Evolutionary conservation across 2,329 filamentous ascomycete species (phyloP).

Genomic region (Microdochium trichocladiopsis): DNA sequence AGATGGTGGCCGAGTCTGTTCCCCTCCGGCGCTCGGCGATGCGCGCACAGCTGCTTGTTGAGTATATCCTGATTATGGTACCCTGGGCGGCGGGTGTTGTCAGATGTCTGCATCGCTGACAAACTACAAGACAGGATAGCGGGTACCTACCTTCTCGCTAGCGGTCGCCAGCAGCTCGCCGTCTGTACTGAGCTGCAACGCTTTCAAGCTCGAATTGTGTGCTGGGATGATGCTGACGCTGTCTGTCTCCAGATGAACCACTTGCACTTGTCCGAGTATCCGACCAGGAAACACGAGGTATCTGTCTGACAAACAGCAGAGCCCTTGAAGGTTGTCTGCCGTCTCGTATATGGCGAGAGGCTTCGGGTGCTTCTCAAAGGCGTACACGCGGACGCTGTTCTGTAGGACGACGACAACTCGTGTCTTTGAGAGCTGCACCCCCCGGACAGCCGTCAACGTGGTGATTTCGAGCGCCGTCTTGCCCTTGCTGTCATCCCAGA

Average conservation of each 20-base stretch:
- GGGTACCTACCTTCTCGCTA: constrained; percentile 60
- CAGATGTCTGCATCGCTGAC: neutral
- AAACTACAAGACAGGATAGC: neutral
- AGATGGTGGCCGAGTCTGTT: constrained; percentile 81
- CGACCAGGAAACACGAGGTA: constrained; percentile 81
- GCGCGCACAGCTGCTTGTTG: constrained; percentile 71
- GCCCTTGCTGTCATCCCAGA: constrained; percentile 85
- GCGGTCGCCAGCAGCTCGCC: constrained; percentile 81
- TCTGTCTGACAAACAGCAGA: constrained; percentile 70
- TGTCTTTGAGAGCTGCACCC: constrained; percentile 68
- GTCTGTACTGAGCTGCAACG: constrained; percentile 72
- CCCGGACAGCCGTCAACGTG: constrained; percentile 71
- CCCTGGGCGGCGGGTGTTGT: constrained; percentile 42
- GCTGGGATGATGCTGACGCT: constrained; percentile 93
- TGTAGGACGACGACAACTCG: constrained; percentile 76
- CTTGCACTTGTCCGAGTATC: constrained; percentile 78
- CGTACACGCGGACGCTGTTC: constrained; percentile 76
- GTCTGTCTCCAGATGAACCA: constrained; percentile 69
- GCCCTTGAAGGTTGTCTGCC: constrained; percentile 71
- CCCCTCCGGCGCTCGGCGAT: constrained; percentile 82
- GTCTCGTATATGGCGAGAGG: constrained; percentile 76
- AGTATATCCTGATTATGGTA: constrained; percentile 81
- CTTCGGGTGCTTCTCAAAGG: constrained; percentile 65
- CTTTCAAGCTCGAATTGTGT: constrained; percentile 71
- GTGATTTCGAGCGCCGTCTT: constrained; percentile 70